phyloP scores from a whole-genome alignment of 805 yeast species.

The Candida golubevii region DNA sequence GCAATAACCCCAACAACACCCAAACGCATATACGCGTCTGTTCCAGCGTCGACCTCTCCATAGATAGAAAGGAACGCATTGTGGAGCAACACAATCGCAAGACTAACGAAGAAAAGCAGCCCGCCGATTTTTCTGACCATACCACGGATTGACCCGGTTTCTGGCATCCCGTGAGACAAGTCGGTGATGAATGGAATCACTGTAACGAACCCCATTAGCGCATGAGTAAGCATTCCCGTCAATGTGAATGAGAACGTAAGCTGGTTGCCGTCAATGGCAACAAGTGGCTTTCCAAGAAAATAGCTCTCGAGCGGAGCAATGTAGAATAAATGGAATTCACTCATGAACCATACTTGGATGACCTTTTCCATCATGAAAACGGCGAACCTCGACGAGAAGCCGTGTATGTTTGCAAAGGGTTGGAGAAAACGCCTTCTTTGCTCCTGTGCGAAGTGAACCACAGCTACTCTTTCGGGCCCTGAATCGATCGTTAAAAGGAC shows the following conservation, averaged over 20 bases:
- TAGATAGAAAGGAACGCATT: background rate
- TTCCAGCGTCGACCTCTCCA: background rate
- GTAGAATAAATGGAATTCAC: conserved; percentile 1
- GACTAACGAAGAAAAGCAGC: background rate
- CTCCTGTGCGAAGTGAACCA: conserved; percentile 6
- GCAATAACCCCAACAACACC: conserved; percentile 1
- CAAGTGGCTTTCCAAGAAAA: conserved; percentile 5
- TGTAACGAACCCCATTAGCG: conserved; percentile 8
- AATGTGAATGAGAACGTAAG: conserved; percentile 2
- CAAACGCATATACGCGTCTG: background rate
- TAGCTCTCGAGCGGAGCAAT: conserved; percentile 7
- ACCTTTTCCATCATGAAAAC: background rate
- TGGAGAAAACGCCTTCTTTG: conserved; percentile 4
- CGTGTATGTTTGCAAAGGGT: background rate
- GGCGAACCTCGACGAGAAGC: background rate
- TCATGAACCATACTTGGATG: background rate
- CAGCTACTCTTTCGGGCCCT: conserved; percentile 3
- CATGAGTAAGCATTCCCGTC: conserved; percentile 12
- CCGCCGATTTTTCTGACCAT: conserved; percentile 1
- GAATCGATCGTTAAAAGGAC: conserved; percentile 1
- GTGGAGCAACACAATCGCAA: conserved; percentile 3
- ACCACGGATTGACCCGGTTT: background rate
- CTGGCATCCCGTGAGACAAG: conserved; percentile 1
- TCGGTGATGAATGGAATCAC: conserved; percentile 7
- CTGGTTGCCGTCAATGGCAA: background rate